Evolutionary conservation across 2,329 filamentous ascomycete genomes (phyloP).

Genomic region (Fusarium sp.): DNA sequence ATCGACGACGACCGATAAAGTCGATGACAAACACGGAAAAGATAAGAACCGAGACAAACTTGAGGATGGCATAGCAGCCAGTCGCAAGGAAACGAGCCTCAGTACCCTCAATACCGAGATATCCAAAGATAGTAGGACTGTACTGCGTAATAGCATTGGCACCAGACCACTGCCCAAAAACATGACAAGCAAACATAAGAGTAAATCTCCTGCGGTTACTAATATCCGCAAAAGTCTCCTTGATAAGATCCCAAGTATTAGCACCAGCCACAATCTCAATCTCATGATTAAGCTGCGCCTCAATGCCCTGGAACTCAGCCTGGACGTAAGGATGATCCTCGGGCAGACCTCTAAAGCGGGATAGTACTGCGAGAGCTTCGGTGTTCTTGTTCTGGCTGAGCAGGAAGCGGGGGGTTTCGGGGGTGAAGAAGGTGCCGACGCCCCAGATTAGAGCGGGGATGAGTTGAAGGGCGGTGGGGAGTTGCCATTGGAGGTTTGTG

Average conservation of each 20-base stretch:
- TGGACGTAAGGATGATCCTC: constrained; percentile 46
- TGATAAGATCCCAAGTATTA: constrained; percentile 47
- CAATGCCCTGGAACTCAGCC: constrained; percentile 47
- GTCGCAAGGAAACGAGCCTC: constrained; percentile 45
- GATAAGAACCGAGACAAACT: constrained; percentile 46
- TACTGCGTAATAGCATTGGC: constrained; percentile 50
- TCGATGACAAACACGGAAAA: constrained; percentile 49
- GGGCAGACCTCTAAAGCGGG: constrained; percentile 42
- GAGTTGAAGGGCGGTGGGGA: constrained; percentile 45
- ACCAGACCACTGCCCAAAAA: constrained; percentile 47
- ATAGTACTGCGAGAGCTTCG: constrained; percentile 37
- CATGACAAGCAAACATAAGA: constrained; percentile 48
- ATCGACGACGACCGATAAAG: constrained; percentile 48
- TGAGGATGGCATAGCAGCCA: constrained; percentile 44
- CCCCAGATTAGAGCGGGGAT: constrained; percentile 46
- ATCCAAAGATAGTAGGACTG: constrained; percentile 47
- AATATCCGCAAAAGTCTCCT: constrained; percentile 49
- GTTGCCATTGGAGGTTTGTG: constrained; percentile 44
- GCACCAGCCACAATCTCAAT: constrained; percentile 50
- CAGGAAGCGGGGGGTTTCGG: constrained; percentile 45
- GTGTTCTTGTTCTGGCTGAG: constrained; percentile 36
- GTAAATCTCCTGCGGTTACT: constrained; percentile 47
- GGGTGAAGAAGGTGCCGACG: constrained; percentile 42
- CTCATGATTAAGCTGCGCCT: constrained; percentile 50
- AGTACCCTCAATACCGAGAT: constrained; percentile 42